Percentiles rank a stretch among this genome's conserved stretches.
Conservation (phyloP, 176 grass and related monocot genomes). For the Pontederia crassipes region DNA sequence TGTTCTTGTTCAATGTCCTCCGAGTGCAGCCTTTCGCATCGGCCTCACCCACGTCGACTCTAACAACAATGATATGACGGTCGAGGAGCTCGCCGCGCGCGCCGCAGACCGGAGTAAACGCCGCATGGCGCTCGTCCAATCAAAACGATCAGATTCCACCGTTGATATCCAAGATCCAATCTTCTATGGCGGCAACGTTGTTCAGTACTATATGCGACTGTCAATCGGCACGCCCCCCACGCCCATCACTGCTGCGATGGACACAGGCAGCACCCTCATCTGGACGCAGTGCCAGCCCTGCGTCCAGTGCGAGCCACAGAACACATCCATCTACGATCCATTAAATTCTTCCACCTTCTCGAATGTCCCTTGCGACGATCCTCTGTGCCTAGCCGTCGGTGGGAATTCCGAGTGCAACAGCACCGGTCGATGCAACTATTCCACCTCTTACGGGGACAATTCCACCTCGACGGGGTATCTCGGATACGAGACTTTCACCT, state of each 20-base stretch:
- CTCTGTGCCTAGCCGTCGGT: background rate
- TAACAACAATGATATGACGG: background rate
- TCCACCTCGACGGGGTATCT: conserved; percentile 21
- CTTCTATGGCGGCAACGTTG: background rate
- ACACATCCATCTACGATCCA: conserved; percentile 38
- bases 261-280: conserved; percentile 47
- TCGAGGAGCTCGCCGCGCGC: conserved; percentile 8
- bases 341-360: conserved; percentile 29
- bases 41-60: conserved; percentile 23
- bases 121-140: background rate
- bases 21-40: background rate
- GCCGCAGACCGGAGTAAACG: conserved; percentile 4
- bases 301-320: conserved; percentile 17
- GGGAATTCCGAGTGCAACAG: conserved; percentile 11
- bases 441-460: conserved; percentile 22
- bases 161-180: conserved; percentile 2
- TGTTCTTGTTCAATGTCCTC: background rate
- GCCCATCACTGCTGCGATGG: conserved; percentile 21
- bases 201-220: conserved; percentile 33
- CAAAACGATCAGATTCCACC: background rate
- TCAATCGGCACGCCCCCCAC: conserved; percentile 38
- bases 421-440: conserved; percentile 28
- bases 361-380: conserved; percentile 19
- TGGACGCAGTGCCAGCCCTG: conserved; percentile 38
- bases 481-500: conserved; percentile 13